A percentile compares a stretch with the other conserved stretches of the same genome.
Conservation (phyloP, 2,329 filamentous ascomycete genomes). For the Chaetomiaceae sp. region DNA sequence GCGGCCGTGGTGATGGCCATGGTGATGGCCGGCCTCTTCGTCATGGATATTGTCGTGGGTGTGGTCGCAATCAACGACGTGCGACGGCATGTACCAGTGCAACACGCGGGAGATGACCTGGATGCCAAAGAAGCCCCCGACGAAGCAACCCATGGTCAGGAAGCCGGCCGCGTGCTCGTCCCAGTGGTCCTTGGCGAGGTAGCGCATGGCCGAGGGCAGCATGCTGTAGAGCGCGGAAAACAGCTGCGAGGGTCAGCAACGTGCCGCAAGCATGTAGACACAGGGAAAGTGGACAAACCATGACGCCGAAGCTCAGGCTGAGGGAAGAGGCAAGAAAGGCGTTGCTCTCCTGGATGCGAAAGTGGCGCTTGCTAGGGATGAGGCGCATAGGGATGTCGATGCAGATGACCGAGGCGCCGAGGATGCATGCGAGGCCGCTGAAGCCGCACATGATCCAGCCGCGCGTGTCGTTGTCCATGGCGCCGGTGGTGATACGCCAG, state of each 20-base stretch:
- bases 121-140: constrained; percentile 69
- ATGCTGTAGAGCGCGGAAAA: constrained; percentile 92
- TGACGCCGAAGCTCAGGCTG: constrained; percentile 91
- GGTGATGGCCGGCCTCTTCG: constrained; percentile 30
- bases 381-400: constrained; percentile 72
- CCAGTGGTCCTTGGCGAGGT: constrained; percentile 66
- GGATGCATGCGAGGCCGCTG: constrained; percentile 67
- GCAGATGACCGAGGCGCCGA: constrained; percentile 81
- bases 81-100: constrained; percentile 70
- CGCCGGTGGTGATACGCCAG: constrained; percentile 40
- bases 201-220: constrained; percentile 79
- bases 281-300: constrained; percentile 58
- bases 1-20: constrained; percentile 24
- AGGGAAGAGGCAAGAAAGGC: constrained; percentile 81
- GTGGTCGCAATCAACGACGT: constrained; percentile 77
- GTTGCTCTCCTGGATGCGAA: constrained; percentile 86
- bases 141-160: constrained; percentile 64
- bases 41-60: constrained; percentile 54
- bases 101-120: constrained; percentile 67
- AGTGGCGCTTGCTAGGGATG: constrained; percentile 69
- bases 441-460: constrained; percentile 92
- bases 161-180: constrained; percentile 63
- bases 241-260: constrained; percentile 49
- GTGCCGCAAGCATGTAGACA: neutral
- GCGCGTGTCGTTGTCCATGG: constrained; percentile 72